A percentile compares a stretch with the other conserved stretches of the same genome.
Conservation (phyloP, 495 filamentous ascomycete genomes). For the Talaromyces stipitatus region DNA sequence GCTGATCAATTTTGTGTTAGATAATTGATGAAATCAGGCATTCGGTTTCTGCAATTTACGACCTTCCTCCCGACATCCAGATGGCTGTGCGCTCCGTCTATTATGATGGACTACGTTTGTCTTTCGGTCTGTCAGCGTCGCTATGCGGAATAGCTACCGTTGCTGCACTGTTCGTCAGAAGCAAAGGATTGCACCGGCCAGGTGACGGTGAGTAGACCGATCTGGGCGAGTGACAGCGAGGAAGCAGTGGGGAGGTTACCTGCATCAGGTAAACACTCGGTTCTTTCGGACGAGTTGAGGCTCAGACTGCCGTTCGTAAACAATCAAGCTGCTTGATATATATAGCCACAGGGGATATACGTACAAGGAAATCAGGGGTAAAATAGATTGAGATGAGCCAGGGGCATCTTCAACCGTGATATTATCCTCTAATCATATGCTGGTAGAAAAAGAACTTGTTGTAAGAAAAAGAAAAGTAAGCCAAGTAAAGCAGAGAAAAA, state of each 20-base stretch:
- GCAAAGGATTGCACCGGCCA: conserved; percentile 28
- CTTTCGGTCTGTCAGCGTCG: conserved; percentile 45
- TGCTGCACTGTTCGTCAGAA: conserved; percentile 43
- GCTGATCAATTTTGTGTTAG: conserved; percentile 24
- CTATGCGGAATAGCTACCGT: conserved; percentile 43
- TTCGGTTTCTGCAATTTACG: conserved; percentile 46
- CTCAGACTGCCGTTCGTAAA: too few species aligned
- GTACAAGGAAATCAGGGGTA: too few species aligned
- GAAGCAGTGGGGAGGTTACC: not conserved
- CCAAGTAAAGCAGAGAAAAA: not conserved
- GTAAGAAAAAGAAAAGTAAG: not conserved
- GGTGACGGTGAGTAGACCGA: not conserved
- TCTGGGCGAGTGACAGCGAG: not conserved
- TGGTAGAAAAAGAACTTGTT: too few species aligned
- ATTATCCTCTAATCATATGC: too few species aligned
- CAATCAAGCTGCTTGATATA: too few species aligned
- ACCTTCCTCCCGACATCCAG: conserved; percentile 51
- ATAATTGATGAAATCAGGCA: conserved; percentile 55
- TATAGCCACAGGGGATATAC: too few species aligned
- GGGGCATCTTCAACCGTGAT: too few species aligned
- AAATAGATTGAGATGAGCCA: too few species aligned
- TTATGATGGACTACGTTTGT: conserved; percentile 46
- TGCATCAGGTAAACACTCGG: not conserved
- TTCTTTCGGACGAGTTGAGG: not conserved
- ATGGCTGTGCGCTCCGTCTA: conserved; percentile 52